Evolutionary conservation across 1,139 yeast species (phyloP).

Genomic region (Geotrichum europaeum): DNA sequence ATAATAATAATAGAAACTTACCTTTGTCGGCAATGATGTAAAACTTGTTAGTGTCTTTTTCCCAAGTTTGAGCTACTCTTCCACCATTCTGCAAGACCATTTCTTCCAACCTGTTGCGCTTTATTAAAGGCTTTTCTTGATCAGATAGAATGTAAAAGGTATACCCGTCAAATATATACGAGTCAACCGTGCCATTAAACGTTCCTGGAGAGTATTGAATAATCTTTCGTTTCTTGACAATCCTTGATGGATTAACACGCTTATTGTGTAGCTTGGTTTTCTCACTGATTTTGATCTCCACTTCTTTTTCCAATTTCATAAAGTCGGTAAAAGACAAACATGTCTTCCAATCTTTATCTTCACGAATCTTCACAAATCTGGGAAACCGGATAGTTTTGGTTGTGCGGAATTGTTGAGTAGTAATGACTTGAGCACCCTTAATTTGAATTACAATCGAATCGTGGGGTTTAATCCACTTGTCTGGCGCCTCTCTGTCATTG

Average conservation of each 20-base stretch:
- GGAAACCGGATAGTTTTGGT: constrained; percentile 73
- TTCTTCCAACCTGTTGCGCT: constrained; percentile 24
- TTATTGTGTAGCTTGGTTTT: constrained; percentile 4
- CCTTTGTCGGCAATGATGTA: constrained; percentile 45
- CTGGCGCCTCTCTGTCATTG: constrained; percentile 47
- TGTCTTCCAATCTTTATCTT: constrained; percentile 58
- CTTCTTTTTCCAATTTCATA: constrained; percentile 22
- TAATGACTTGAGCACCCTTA: constrained; percentile 70
- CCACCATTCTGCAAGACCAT: constrained; percentile 33
- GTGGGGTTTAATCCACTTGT: constrained; percentile 71
- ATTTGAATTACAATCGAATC: constrained; percentile 79
- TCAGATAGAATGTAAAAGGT: constrained; percentile 28
- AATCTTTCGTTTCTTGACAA: constrained; percentile 9
- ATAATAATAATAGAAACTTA: constrained; percentile 11
- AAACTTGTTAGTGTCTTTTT: constrained; percentile 22
- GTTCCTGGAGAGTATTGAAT: constrained; percentile 11
- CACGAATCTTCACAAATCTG: constrained; percentile 60
- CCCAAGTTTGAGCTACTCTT: constrained; percentile 19
- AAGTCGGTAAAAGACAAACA: constrained; percentile 53
- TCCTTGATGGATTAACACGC: constrained; percentile 14
- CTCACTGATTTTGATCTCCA: constrained; percentile 11
- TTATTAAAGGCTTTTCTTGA: constrained; percentile 23
- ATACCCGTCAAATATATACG: constrained; percentile 24
- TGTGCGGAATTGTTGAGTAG: constrained; percentile 48
- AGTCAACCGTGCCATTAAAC: constrained; percentile 13